Evolutionary conservation across 495 filamentous ascomycete species (phyloP).

Genomic region (Hypoxylon lenormandii): DNA sequence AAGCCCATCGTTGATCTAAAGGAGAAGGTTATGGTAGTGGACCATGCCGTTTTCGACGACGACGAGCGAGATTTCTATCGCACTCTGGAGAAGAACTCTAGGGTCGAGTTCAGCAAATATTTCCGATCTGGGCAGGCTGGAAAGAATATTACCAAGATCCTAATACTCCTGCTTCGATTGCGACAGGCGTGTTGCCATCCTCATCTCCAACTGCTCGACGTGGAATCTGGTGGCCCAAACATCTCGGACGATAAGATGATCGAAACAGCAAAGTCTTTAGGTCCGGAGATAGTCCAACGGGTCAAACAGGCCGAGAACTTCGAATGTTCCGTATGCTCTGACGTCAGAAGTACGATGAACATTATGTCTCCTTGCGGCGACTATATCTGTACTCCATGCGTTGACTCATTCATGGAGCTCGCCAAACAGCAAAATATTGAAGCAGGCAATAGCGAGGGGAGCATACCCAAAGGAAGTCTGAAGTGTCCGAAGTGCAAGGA

Average conservation of each 20-base stretch:
- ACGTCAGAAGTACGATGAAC: conserved; percentile 63
- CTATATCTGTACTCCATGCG: conserved; percentile 80
- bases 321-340: conserved; percentile 83
- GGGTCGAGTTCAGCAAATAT: conserved; percentile 80
- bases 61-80: conserved; percentile 79
- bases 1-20: conserved; percentile 83
- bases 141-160: conserved; percentile 82
- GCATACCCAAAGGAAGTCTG: conserved; percentile 61
- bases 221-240: conserved; percentile 72
- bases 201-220: conserved; percentile 63
- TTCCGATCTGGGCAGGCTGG: conserved; percentile 76
- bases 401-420: conserved; percentile 74
- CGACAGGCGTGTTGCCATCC: conserved; percentile 92
- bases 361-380: conserved; percentile 91
- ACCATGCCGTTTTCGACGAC: conserved; percentile 77
- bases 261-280: conserved; percentile 66
- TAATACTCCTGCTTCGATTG: conserved; percentile 87
- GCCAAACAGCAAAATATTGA: conserved; percentile 60
- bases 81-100: conserved; percentile 73
- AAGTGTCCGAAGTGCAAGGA: conserved; percentile 84
- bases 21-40: conserved; percentile 72
- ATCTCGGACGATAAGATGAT: conserved; percentile 58
- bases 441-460: conserved; percentile 36
- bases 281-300: conserved; percentile 73
- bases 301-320: conserved; percentile 70